Percentiles rank a stretch among this genome's conserved stretches.
Conservation (phyloP, 495 filamentous ascomycete species). For the Aspergillus indologenus region DNA sequence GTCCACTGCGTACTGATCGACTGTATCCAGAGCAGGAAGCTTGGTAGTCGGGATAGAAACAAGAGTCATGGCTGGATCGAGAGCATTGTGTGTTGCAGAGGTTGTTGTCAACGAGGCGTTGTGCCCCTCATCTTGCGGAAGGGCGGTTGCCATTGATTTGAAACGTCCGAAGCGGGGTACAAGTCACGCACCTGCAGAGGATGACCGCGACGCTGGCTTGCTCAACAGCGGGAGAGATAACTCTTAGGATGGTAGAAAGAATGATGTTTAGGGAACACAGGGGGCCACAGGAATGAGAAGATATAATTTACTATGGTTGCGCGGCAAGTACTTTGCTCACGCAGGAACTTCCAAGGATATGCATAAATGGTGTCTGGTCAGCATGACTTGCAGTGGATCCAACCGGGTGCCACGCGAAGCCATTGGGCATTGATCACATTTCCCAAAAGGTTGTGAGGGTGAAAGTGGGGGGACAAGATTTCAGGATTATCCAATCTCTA, state of each 20-base stretch:
- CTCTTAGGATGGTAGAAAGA: neutral
- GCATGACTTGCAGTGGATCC: constrained; percentile 20
- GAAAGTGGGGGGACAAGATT: constrained; percentile 13
- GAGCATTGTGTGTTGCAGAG: neutral
- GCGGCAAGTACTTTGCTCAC: constrained; percentile 9
- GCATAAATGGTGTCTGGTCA: constrained; percentile 11
- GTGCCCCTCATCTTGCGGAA: constrained; percentile 14
- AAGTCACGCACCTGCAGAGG: constrained; percentile 18
- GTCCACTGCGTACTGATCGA: constrained; percentile 23
- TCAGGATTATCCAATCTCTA: constrained; percentile 1
- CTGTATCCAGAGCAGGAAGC: constrained; percentile 25
- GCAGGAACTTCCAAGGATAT: constrained; percentile 18
- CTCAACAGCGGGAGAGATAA: constrained; percentile 3
- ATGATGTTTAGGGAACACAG: no score
- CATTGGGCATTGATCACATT: constrained; percentile 14
- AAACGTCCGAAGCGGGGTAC: constrained; percentile 16
- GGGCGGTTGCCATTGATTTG: constrained; percentile 19
- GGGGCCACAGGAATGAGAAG: constrained; percentile 2
- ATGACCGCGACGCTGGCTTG: constrained; percentile 16
- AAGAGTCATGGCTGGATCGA: neutral
- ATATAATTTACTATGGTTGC: constrained; percentile 8
- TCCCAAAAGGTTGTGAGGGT: neutral
- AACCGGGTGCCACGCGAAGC: constrained; percentile 10
- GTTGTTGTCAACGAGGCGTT: constrained; percentile 3
- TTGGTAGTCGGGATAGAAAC: constrained; percentile 22